phyloP scores from a whole-genome alignment of 148 eudicot genomes.

The Limonium bicolor region DNA sequence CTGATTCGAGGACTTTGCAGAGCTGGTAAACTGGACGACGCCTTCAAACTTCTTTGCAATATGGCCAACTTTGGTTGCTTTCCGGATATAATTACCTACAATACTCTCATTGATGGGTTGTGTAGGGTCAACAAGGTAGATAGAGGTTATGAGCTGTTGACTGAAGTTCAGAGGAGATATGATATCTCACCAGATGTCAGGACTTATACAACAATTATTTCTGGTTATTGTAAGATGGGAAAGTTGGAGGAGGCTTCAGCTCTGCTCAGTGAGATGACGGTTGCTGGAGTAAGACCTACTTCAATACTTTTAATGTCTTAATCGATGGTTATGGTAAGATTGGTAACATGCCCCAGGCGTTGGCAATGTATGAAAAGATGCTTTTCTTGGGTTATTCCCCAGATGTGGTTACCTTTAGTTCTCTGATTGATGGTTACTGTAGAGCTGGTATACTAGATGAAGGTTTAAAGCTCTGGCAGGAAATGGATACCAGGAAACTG shows the following conservation, averaged over 20 bases:
- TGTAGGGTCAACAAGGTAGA: slow-evolving; percentile 38
- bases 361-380: slow-evolving; percentile 46
- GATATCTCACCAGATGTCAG: slow-evolving; percentile 46
- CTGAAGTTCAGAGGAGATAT: slow-evolving; percentile 25
- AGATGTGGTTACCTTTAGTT: slow-evolving; percentile 68
- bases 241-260: slow-evolving; percentile 50
- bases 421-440: slow-evolving; percentile 63
- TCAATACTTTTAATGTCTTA: slow-evolving; percentile 43
- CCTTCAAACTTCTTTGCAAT: slow-evolving; percentile 30
- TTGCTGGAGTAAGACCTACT: slow-evolving; percentile 47
- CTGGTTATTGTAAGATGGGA: slow-evolving; percentile 55
- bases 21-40: slow-evolving; percentile 34
- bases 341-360: slow-evolving; percentile 42
- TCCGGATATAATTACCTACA: slow-evolving; percentile 59
- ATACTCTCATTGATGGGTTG: slow-evolving; percentile 49
- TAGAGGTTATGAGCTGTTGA: slow-evolving; percentile 40
- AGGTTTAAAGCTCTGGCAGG: slow-evolving; percentile 48
- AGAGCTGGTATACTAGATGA: slow-evolving; percentile 48
- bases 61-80: slow-evolving; percentile 41
- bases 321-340: slow-evolving; percentile 77
- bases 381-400: slow-evolving; percentile 39
- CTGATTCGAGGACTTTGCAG: slow-evolving; percentile 64
- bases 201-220: slow-evolving; percentile 66
- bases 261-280: slow-evolving; percentile 45
- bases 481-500: slow-evolving; percentile 37